Percentiles rank a stretch among this genome's conserved stretches.
Conservation (phyloP, 208 protist species). For the Acanthamoeba rhysodes region DNA sequence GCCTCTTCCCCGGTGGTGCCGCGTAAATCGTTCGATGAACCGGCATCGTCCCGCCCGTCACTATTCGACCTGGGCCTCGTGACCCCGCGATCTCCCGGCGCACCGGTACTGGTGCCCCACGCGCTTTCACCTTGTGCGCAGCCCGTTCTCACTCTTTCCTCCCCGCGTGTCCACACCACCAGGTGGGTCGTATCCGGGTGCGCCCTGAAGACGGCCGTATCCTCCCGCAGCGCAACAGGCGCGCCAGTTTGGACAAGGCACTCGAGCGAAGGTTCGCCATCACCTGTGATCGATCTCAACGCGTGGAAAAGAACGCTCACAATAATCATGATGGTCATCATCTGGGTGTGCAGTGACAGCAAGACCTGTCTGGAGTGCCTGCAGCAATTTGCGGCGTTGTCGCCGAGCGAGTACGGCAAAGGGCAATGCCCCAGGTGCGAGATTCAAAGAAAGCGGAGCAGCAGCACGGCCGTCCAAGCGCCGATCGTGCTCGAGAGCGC, state of each 20-base stretch:
- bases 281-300: neutral
- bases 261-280: neutral
- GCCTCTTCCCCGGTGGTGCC: neutral
- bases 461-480: neutral
- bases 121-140: neutral
- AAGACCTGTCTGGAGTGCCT: constrained; percentile 15
- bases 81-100: neutral
- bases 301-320: neutral
- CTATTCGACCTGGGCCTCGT: neutral
- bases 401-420: neutral
- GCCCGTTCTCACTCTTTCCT: neutral
- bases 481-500: neutral
- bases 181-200: neutral
- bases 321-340: neutral
- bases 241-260: constrained; percentile 5
- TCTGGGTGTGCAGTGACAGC: neutral
- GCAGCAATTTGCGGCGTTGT: neutral
- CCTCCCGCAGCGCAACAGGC: constrained; percentile 15
- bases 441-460: neutral
- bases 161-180: neutral
- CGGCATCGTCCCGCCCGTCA: neutral
- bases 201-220: constrained; percentile 4
- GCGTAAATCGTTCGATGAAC: neutral
- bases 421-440: neutral
- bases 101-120: neutral